Evolutionary conservation across 2,329 filamentous ascomycete species (phyloP), one percentile per base, ranked within the genome.

Genomic region (Dryadomyces quercivorus): DNA sequence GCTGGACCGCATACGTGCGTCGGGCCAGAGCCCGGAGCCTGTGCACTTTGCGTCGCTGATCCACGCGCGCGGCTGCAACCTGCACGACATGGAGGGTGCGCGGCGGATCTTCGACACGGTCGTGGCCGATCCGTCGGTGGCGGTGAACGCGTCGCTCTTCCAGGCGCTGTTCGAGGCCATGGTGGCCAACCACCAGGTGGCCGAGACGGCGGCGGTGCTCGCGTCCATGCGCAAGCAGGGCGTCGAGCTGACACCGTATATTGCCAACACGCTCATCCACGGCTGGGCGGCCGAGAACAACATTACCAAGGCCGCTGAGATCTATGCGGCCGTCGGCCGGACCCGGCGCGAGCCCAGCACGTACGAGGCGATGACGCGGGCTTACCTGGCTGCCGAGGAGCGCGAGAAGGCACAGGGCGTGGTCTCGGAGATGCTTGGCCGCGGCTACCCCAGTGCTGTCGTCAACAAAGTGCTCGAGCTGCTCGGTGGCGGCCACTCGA

Each of bases 281-380:
- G 93, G 93, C 59, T 98, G 93, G 92, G 88, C 92, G 21, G 79
- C 85, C 15, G 86, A 87, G 67, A 85, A 86, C 70, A 80, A 94
- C 59, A 86, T 97, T 47, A 70, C 73, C 57, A 91, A 89, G 69
- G 88, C 90, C 18, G 82, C 84, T 64, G 72, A 78, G 22, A 83
- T 96, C 58, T 98, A 95, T 66, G 78, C 86, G 56, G 76, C 79
- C n/a, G 84, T 98, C 3, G 80, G 84, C 9, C 78, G 81, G 31
- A 79, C 83, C 54, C 90, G 85, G 72, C 84, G 93, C 55, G 93
- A 98, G 73, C 93, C 93, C 3, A 96, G 90, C 74, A 98, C 93
- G 5, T 98, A 98, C 68, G 93, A 98, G 72, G 91, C 92, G 44
- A 98, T 98, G 93, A 95, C 91, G 5, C 81, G 93, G 48, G 93